phyloP scores from a whole-genome alignment of 306 rosid genomes.

The Medicago arabica region DNA sequence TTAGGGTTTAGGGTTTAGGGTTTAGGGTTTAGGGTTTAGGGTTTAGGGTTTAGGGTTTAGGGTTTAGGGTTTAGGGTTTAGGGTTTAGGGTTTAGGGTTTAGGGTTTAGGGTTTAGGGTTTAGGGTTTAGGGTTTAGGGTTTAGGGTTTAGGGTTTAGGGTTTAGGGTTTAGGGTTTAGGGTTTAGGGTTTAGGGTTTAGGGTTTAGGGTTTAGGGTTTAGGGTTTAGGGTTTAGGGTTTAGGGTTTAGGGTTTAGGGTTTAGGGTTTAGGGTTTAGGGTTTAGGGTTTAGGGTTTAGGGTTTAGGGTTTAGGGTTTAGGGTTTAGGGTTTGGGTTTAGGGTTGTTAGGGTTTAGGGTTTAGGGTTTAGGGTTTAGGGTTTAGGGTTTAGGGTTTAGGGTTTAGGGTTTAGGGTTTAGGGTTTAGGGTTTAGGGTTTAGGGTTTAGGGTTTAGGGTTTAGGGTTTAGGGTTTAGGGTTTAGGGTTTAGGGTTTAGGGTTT shows the following conservation, averaged over 20 bases:
- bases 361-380: neutral
- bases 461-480: neutral
- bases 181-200: neutral
- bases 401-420: neutral
- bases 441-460: neutral
- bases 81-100: constrained; percentile 4
- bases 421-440: neutral
- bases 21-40: neutral
- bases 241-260: constrained; percentile 10
- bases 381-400: neutral
- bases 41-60: neutral
- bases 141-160: neutral
- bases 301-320: neutral
- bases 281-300: neutral
- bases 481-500: neutral
- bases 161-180: neutral
- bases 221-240: neutral
- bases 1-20: neutral
- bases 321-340: neutral
- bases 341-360: neutral
- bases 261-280: neutral
- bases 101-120: neutral
- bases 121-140: neutral
- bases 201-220: neutral
- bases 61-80: neutral